phyloP scores from a whole-genome alignment of 2,329 filamentous ascomycete genomes.

The Colletotrichum simmondsii region DNA sequence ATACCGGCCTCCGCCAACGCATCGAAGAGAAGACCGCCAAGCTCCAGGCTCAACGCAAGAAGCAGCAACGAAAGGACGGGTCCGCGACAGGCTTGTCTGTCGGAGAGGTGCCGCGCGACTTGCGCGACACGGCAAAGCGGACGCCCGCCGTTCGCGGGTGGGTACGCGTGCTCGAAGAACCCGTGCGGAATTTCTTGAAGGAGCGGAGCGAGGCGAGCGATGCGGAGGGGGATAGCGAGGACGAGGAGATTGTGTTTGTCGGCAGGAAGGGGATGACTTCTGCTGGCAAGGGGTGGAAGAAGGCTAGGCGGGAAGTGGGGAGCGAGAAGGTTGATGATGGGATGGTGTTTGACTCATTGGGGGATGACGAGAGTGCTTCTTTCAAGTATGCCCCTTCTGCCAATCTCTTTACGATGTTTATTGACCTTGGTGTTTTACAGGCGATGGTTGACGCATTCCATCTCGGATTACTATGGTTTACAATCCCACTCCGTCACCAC shows the following conservation, averaged over 20 bases:
- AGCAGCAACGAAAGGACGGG: conserved; percentile 54
- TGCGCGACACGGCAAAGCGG: conserved; percentile 84
- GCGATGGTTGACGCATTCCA: conserved; percentile 92
- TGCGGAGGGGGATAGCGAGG: conserved; percentile 57
- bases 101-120: conserved; percentile 79
- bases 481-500: conserved; percentile 83
- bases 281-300: conserved; percentile 56
- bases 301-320: conserved; percentile 61
- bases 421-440: conserved; percentile 54
- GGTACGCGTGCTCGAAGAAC: conserved; percentile 85
- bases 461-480: conserved; percentile 92
- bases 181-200: conserved; percentile 81
- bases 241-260: conserved; percentile 94
- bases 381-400: conserved; percentile 75
- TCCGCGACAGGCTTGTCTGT: conserved; percentile 55
- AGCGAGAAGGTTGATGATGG: conserved; percentile 70
- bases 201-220: conserved; percentile 55
- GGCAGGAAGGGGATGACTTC: conserved; percentile 73
- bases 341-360: conserved; percentile 83
- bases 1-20: conserved; percentile 62
- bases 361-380: conserved; percentile 78
- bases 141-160: conserved; percentile 81
- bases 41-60: conserved; percentile 56
- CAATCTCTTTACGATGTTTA: neutral
- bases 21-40: conserved; percentile 58